Evolutionary conservation across 2,329 filamentous ascomycete species (phyloP).

Genomic region (Phyllosticta citribraziliensis): DNA sequence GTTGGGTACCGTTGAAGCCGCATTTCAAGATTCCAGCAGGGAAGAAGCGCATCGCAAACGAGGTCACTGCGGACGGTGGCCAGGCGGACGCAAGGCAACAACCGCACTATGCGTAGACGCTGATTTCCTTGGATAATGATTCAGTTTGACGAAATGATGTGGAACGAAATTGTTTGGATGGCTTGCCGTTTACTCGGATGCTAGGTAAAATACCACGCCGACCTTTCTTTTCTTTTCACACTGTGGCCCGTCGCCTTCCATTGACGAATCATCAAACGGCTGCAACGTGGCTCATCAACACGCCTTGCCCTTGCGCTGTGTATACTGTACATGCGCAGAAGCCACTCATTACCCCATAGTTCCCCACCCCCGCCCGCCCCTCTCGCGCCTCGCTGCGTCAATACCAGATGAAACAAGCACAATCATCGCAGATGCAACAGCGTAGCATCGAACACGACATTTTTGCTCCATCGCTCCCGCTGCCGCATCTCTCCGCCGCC

Average conservation of each 20-base stretch:
- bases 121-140: neutral
- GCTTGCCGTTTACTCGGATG: no score
- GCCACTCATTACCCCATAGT: neutral
- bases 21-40: constrained; percentile 26
- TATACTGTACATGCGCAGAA: neutral
- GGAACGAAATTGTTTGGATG: neutral
- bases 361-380: neutral
- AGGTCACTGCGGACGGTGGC: neutral
- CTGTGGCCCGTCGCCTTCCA: neutral
- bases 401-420: neutral
- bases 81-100: neutral
- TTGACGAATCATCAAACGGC: neutral
- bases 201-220: neutral
- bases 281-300: neutral
- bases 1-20: constrained; percentile 54
- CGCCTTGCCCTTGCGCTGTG: neutral
- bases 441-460: neutral
- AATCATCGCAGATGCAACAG: neutral
- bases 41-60: neutral
- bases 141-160: neutral
- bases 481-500: neutral
- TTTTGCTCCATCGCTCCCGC: neutral
- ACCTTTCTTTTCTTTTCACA: no score
- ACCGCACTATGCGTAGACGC: neutral
- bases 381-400: neutral